Evolutionary conservation across 2,329 filamentous ascomycete species (phyloP), one percentile per base, ranked within the genome.

Genomic region (Aureobasidium sp.): DNA sequence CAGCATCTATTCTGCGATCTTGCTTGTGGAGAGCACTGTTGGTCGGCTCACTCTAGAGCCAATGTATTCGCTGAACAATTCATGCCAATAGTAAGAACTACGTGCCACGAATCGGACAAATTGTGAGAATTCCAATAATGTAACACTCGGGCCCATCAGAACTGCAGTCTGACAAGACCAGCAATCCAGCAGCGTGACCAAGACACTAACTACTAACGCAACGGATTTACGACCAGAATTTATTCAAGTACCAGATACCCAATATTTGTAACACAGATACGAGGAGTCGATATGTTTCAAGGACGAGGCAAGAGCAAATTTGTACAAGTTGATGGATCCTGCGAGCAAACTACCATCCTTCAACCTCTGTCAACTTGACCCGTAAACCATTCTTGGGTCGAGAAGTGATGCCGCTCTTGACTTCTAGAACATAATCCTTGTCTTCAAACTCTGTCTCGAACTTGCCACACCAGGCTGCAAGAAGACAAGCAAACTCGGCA

Each of bases 401-500:
- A 7, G 85, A 80, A 22, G 91, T 95, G 52, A 94, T 81, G 2
- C 84, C 85, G 0, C 84, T 82, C 73, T 85, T 86, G 64, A 95
- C 84, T 51, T 82, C 74, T 51, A 93, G 71, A 67, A 88, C 84
- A 49, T 75, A 75, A 59, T 79, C 75, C 31, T 78, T 78, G 75
- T 90, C 84, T 68, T 89, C 86, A 71, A 85, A 75, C 71, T 87
- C 82, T 64, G 85, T 82, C 70, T 86, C 82, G 73, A 95, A 96
- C 41, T 84, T 80, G 0, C 91, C 91, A 4, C 93, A 82, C 80
- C 89, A 85, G 9, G 84, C 82, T 25, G 91, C 91, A 51, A 97
- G 71, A 65, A 97, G 76, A 70, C 88, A 93, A 9, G 90, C 90
- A 74, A 96, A 89, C 78, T 97, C 93, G 0, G 87, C 85, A 71